Base-by-base conservation (phyloP, 1,139 yeast genomes). In the Taiozyma onychis region DNA sequence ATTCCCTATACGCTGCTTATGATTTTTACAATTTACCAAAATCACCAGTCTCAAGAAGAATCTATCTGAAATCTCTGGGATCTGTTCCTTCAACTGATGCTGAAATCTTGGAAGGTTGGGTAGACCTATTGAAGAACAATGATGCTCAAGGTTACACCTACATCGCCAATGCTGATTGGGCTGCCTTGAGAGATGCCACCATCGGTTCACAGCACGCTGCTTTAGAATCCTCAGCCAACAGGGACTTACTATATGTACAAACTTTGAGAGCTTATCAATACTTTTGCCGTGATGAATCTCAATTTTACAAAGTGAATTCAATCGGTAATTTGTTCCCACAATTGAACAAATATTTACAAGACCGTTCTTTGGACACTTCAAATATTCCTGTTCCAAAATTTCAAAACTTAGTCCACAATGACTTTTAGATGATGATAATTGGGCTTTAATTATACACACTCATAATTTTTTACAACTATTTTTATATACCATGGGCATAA, bases 121-220 rank as follows among this genome's bases (percentile, higher is more conserved):
- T 77, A 54, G 79, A 79, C 49, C 72, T 86, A 43, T 68, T 85
- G 47, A 53, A 63, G 14, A 72, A 74, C 53, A 76, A 84, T 58
- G 88, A 83, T 54, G 66, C 69, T 24, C 74, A 76, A 49, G 78
- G 80, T 8, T 80, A 77, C 66, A 69, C 66, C 39, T 83, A 82
- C 60, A 83, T 83, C 59, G 91, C 95, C 11, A 81, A 81, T 61
- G 95, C 93, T 27, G 96, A 88, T 69, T 88, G 96, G 93, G 84
- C 91, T 46, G 88, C 96, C 1, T 71, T 90, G 53, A 77, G 91
- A 69, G 89, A 84, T 66, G 87, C 91, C 14, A 85, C 93, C 6
- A 76, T 85, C 45, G 77, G 78, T 48, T 54, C 60, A 3, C 28
- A 22, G 11, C 28, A 39, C 24, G 27, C 28, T 22, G 28, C 43